phyloP scores from a whole-genome alignment of 2,329 filamentous ascomycete species.

The Aspergillus sp. region DNA sequence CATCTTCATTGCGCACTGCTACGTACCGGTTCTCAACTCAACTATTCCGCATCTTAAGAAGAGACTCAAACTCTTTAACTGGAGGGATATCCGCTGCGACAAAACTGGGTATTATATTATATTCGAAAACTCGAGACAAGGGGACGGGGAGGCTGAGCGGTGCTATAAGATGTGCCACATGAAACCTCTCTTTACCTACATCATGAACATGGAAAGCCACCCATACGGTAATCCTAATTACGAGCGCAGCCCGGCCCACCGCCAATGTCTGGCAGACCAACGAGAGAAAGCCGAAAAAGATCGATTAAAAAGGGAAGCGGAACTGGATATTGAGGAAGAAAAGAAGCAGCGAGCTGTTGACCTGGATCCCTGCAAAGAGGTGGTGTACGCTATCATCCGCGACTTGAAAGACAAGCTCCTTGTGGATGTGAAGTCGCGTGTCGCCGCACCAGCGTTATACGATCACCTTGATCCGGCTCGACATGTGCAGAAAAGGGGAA shows the following conservation, averaged over 20 bases:
- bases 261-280: constrained; percentile 36
- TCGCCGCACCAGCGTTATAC: constrained; percentile 71
- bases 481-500: constrained; percentile 68
- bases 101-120: constrained; percentile 80
- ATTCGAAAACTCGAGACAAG: constrained; percentile 70
- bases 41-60: constrained; percentile 88
- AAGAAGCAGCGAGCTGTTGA: constrained; percentile 79
- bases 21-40: constrained; percentile 75
- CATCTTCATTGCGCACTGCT: constrained; percentile 77
- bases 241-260: constrained; percentile 41
- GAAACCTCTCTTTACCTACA: constrained; percentile 81
- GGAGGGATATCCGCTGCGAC: constrained; percentile 75
- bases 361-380: constrained; percentile 81
- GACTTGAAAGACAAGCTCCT: constrained; percentile 83
- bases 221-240: constrained; percentile 58
- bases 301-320: constrained; percentile 61
- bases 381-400: constrained; percentile 64
- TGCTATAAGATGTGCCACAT: constrained; percentile 73
- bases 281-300: constrained; percentile 58
- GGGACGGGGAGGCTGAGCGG: constrained; percentile 69
- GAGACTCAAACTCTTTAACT: constrained; percentile 70
- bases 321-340: constrained; percentile 78
- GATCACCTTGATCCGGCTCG: constrained; percentile 74
- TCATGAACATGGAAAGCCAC: constrained; percentile 82
- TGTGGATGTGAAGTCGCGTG: constrained; percentile 76